Percentiles rank a stretch among this genome's conserved stretches.
These are phyloP conservation scores for Huntiella savannae DNA, from an alignment of 2,329 filamentous ascomycete species.

Conservation along the genomic window DNA sequence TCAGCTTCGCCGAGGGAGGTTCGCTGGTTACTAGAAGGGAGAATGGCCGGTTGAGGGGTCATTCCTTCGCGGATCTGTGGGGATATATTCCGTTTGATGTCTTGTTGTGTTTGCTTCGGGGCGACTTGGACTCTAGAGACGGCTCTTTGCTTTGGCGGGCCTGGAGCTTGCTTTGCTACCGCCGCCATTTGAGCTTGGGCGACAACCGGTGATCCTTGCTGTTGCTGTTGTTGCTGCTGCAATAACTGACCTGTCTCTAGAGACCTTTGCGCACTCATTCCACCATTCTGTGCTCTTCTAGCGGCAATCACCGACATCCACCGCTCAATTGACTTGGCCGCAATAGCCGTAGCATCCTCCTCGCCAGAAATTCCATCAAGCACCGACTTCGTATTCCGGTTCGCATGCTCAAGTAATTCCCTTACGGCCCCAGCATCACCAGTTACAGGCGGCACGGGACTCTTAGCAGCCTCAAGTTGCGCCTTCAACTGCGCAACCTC, in stretches of 20 bases:
- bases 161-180: not conserved
- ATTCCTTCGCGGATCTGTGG: not conserved
- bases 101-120: constrained; percentile 22
- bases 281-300: constrained; percentile 23
- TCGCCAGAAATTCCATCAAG: constrained; percentile 20
- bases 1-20: constrained; percentile 16
- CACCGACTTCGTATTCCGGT: constrained; percentile 16
- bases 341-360: constrained; percentile 31
- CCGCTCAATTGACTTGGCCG: constrained; percentile 36
- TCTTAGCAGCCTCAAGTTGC: constrained; percentile 28
- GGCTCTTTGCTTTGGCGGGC: constrained; percentile 18
- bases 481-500: constrained; percentile 36
- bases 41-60: not conserved
- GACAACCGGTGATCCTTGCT: constrained; percentile 12
- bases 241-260: constrained; percentile 22
- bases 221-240: constrained; percentile 12
- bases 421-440: constrained; percentile 29
- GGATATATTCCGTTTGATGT: not conserved
- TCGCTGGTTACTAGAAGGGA: constrained; percentile 20
- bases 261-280: constrained; percentile 31
- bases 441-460: constrained; percentile 23
- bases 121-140: constrained; percentile 19
- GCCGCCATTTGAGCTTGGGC: constrained; percentile 14
- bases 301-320: constrained; percentile 44
- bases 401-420: constrained; percentile 27